Base-by-base conservation (phyloP, 2,329 filamentous ascomycete genomes). In the Ophiostoma populinum region DNA sequence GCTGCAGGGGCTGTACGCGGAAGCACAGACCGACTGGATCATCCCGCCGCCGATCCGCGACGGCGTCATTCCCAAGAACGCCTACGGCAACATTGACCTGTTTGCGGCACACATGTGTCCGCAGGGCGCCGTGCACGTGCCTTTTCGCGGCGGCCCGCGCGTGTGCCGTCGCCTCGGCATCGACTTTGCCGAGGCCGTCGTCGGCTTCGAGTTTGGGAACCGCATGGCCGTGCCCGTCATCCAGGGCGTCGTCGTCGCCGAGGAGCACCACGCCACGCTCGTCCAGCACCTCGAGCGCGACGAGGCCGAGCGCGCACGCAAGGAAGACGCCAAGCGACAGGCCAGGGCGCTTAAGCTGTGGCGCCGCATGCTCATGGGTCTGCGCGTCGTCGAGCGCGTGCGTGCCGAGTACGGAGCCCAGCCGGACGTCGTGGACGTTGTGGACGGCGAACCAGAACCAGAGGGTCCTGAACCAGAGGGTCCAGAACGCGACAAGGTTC, bases 31-130 rank as follows among this genome's bases (percentile, higher is more conserved):
- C 0, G 81, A 92, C 37, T 94, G 82, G 75, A 95, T 95, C 51
- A 87, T 94, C 37, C 87, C 87, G 1, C 70, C 77, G 2, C 85
- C 86, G 0, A 92, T 94, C 37, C 55, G 71, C 40, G 69, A 93
- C 47, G 87, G 87, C 1, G 56, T 80, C 11, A 94, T 95, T 40
- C 90, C 90, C 0, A 92, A 90, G 54, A 98, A 98, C 47, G 74
- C 75, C 24, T 98, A 87, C 47, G 87, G 87, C 7, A 98, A 98
- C 45, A 95, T 98, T 42, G 90, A 98, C 52, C 72, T 93, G 36
- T 98, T 92, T 51, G 86, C 81, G 0, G 78, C 83, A 25, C 85
- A 82, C 42, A 95, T 98, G 90, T 76, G 92, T 18, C 90, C 90
- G 0, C 44, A 55, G 39, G 60, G 90, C 0, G 86, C 86, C 3